Percentiles rank a stretch among this genome's conserved stretches.
phyloP scores from a whole-genome alignment of 768 basidiomycete genomes.

The Lactarius hengduanensis region DNA sequence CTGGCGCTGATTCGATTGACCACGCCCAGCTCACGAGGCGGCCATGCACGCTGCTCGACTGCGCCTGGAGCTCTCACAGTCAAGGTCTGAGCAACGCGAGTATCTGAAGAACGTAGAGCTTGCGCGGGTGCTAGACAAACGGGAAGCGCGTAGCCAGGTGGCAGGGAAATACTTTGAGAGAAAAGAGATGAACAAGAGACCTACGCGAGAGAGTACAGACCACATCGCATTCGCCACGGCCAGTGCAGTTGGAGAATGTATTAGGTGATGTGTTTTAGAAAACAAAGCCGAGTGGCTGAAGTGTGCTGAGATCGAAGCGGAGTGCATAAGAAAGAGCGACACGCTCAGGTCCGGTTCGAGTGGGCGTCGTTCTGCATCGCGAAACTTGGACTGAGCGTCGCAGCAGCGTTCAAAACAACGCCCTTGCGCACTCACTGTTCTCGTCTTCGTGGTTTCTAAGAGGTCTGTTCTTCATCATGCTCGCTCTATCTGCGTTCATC shows the following conservation, averaged over 20 bases:
- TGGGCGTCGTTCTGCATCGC: conserved; percentile 51
- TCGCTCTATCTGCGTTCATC: conserved; percentile 71
- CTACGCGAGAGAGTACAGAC: neutral
- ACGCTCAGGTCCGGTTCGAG: conserved; percentile 27
- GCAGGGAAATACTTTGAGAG: conserved; percentile 40
- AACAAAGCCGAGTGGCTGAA: conserved; percentile 19
- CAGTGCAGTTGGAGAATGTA: conserved; percentile 3
- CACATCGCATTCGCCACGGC: neutral
- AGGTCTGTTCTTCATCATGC: conserved; percentile 95
- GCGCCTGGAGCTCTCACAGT: conserved; percentile 89
- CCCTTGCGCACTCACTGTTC: conserved; percentile 37
- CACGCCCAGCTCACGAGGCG: conserved; percentile 78
- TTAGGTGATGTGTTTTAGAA: conserved; percentile 39
- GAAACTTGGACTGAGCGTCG: conserved; percentile 50
- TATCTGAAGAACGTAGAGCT: conserved; percentile 95
- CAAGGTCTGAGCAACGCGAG: conserved; percentile 83
- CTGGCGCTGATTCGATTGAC: neutral
- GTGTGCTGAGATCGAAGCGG: conserved; percentile 35
- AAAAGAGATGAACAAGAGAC: conserved; percentile 26
- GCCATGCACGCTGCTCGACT: conserved; percentile 84
- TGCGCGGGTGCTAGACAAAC: conserved; percentile 80
- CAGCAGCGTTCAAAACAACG: conserved; percentile 42
- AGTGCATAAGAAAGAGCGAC: conserved; percentile 39
- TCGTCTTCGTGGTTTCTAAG: conserved; percentile 55
- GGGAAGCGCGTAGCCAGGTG: conserved; percentile 45